Percentiles rank a stretch among this genome's conserved stretches.
phyloP scores from a whole-genome alignment of 1,284 basidiomycete species.

The Cutaneotrichosporon sp. region DNA sequence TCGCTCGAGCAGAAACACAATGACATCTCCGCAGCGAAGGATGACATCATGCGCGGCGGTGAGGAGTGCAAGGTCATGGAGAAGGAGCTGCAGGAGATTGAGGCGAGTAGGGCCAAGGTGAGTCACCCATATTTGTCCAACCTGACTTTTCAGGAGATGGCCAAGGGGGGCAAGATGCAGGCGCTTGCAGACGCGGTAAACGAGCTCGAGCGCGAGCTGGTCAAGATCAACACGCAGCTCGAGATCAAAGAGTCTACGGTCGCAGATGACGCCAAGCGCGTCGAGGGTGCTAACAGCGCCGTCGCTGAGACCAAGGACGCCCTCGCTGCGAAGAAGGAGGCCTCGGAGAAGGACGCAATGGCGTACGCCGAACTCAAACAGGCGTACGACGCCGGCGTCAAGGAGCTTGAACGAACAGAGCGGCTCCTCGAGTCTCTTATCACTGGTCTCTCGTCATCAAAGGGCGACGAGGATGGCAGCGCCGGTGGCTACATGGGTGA shows the following conservation, averaged over 20 bases:
- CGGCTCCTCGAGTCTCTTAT: slow-evolving; percentile 93
- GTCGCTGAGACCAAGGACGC: slow-evolving; percentile 63
- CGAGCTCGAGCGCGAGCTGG: slow-evolving; percentile 77
- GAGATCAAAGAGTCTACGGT: slow-evolving; percentile 78
- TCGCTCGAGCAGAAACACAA: slow-evolving; percentile 45
- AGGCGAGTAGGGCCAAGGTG: slow-evolving; percentile 61
- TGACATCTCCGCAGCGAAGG: slow-evolving; percentile 46
- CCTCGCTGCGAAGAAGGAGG: slow-evolving; percentile 61
- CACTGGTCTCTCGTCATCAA: slow-evolving; percentile 73
- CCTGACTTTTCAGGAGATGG: slow-evolving; percentile 52
- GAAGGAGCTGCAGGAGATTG: slow-evolving; percentile 64
- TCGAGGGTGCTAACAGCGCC: slow-evolving; percentile 61
- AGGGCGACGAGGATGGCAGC: slow-evolving; percentile 52
- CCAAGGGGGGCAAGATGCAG: slow-evolving; percentile 75
- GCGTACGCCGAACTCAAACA: slow-evolving; percentile 58
- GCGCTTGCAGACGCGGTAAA: slow-evolving; percentile 75
- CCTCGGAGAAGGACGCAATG: slow-evolving; percentile 58
- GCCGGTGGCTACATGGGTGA: slow-evolving; percentile 97
- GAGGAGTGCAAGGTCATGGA: slow-evolving; percentile 58
- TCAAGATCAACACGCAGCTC: slow-evolving; percentile 81
- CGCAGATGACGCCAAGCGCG: slow-evolving; percentile 72
- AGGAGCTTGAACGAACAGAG: slow-evolving; percentile 72
- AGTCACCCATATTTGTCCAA: slow-evolving; percentile 14
- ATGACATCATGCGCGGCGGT: slow-evolving; percentile 55
- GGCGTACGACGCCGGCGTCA: slow-evolving; percentile 64